Evolutionary conservation across 2,329 filamentous ascomycete genomes (phyloP).

Genomic region (Magnaporthales sp.): DNA sequence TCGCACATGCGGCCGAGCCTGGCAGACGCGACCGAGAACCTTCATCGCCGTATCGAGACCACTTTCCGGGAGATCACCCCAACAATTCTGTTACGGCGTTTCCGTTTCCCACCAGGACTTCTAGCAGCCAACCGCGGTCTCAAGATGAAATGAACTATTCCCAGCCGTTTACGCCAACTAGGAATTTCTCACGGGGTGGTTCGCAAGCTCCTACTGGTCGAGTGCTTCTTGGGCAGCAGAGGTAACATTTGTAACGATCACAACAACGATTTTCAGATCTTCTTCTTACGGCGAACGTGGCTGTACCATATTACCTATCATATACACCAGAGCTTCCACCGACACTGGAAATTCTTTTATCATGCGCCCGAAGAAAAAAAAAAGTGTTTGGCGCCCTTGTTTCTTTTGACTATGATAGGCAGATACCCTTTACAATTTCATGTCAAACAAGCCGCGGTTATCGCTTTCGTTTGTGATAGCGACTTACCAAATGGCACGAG

Average conservation of each 20-base stretch:
- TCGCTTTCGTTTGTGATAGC: neutral
- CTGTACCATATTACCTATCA: neutral
- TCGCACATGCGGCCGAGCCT: constrained; percentile 24
- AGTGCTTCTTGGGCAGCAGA: neutral
- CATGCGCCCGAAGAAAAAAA: neutral
- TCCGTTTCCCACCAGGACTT: neutral
- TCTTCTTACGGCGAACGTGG: neutral
- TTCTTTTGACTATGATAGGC: neutral
- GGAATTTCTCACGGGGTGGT: neutral
- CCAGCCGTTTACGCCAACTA: neutral
- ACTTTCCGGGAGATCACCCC: constrained; percentile 6
- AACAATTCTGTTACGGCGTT: neutral
- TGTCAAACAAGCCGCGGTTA: neutral
- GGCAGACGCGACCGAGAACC: constrained; percentile 12
- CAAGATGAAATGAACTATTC: neutral
- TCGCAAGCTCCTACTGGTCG: neutral
- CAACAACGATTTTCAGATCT: neutral
- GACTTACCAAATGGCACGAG: neutral
- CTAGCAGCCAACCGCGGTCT: neutral
- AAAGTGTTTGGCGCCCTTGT: neutral
- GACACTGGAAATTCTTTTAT: neutral
- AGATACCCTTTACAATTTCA: neutral
- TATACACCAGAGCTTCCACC: neutral
- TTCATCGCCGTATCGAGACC: neutral
- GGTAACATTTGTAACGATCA: neutral